Evolutionary conservation across 768 basidiomycete species (phyloP).

Genomic region (Scleroderma bovista): DNA sequence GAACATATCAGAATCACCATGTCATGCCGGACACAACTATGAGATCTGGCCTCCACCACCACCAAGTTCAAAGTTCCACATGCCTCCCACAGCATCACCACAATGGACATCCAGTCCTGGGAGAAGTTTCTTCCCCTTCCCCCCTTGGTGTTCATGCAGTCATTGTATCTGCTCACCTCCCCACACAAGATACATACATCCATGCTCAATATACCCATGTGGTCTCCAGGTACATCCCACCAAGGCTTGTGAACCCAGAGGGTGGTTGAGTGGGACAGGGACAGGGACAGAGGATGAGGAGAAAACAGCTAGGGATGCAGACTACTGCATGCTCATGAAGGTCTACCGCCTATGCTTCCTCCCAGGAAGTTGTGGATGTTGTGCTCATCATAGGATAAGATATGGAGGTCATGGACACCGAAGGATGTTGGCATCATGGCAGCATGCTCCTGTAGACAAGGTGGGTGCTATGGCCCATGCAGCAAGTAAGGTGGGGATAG

Average conservation of each 20-base stretch:
- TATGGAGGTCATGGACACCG: constrained; percentile 82
- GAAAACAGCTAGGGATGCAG: constrained; percentile 45
- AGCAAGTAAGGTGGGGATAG: constrained; percentile 88
- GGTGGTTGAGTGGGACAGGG: constrained; percentile 26
- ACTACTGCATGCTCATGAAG: constrained; percentile 67
- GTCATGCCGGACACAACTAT: too few relatives aligned
- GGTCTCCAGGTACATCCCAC: constrained; percentile 57
- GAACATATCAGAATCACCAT: too few relatives aligned
- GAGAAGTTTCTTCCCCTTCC: constrained; percentile 40
- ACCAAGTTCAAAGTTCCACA: too few relatives aligned
- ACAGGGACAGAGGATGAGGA: constrained; percentile 28
- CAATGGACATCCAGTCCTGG: constrained; percentile 31
- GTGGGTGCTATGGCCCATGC: constrained; percentile 82
- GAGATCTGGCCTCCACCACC: too few relatives aligned
- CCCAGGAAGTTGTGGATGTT: constrained; percentile 19
- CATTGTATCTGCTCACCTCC: constrained; percentile 20
- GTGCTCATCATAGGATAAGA: constrained; percentile 58
- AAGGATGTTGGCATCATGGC: constrained; percentile 81
- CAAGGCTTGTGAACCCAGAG: constrained; percentile 86
- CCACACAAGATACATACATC: constrained; percentile 38
- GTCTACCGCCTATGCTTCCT: constrained; percentile 37
- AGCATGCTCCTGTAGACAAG: constrained; percentile 84
- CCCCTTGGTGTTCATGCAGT: constrained; percentile 16
- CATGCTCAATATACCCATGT: constrained; percentile 27
- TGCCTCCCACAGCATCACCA: constrained; percentile 46